These are phyloP conservation scores for Spathaspora hagerdaliae DNA, from an alignment of 805 yeast genomes.

Conservation along the genomic window DNA sequence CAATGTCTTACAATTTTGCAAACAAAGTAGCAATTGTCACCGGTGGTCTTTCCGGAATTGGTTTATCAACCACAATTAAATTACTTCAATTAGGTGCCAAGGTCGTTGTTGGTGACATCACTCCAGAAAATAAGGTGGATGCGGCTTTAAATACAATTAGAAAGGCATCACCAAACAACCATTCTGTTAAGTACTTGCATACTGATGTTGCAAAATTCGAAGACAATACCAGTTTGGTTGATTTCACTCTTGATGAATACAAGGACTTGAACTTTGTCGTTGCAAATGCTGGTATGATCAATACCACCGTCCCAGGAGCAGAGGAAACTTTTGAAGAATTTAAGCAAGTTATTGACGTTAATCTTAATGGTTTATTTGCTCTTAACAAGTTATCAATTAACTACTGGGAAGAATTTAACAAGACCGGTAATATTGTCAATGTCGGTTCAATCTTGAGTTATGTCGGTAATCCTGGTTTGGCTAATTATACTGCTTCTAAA, in stretches of 20 bases:
- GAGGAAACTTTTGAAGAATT: slow-evolving; percentile 11
- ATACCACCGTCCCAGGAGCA: slow-evolving; percentile 3
- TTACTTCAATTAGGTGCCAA: slow-evolving; percentile 13
- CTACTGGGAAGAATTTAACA: slow-evolving; percentile 7
- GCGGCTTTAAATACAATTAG: slow-evolving; percentile 4
- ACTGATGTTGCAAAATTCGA: slow-evolving; percentile 8
- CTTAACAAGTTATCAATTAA: slow-evolving; percentile 10
- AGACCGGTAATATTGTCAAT: slow-evolving; percentile 33
- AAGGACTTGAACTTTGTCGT: slow-evolving; percentile 9
- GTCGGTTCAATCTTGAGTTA: slow-evolving; percentile 34
- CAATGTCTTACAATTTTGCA: slow-evolving; percentile 8
- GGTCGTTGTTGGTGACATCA: slow-evolving; percentile 13
- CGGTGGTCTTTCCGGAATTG: slow-evolving; percentile 17
- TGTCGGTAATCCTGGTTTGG: slow-evolving; percentile 24
- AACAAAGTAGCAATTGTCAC: slow-evolving; percentile 13
- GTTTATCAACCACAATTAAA: slow-evolving; percentile 12
- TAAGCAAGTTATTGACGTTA: slow-evolving; percentile 8
- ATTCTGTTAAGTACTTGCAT: slow-evolving; percentile 5
- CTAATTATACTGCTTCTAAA: slow-evolving; percentile 31
- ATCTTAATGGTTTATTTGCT: slow-evolving; percentile 11
- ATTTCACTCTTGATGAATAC: slow-evolving; percentile 6
- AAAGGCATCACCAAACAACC: slow-evolving; percentile 2
- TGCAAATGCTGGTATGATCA: slow-evolving; percentile 13
- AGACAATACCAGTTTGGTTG: slow-evolving; percentile 5
- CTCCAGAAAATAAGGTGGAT: slow-evolving; percentile 3